Evolutionary conservation across 164 flowering plant species (phyloP).

Genomic region (Cinnamomum chago): DNA sequence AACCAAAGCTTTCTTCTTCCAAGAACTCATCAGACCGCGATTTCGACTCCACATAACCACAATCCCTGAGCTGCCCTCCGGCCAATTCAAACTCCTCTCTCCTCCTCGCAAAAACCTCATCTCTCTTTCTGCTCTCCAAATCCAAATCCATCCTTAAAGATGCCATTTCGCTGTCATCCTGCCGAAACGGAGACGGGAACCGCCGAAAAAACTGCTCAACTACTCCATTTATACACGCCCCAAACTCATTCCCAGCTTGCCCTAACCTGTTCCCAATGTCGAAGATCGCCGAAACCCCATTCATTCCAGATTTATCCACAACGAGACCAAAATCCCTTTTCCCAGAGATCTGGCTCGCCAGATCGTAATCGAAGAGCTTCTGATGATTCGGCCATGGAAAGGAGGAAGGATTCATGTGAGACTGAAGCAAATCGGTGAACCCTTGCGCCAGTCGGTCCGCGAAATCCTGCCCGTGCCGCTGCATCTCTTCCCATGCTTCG

Average conservation of each 20-base stretch:
- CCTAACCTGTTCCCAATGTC: constrained; percentile 86
- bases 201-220: constrained; percentile 73
- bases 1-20: constrained; percentile 50
- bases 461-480: constrained; percentile 84
- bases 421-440: constrained; percentile 61
- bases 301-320: constrained; percentile 33
- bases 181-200: constrained; percentile 62
- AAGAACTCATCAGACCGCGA: constrained; percentile 19
- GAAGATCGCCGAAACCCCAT: constrained; percentile 74
- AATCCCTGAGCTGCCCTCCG: constrained; percentile 42
- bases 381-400: constrained; percentile 72
- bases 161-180: constrained; percentile 36
- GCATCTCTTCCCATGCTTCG: constrained; percentile 98
- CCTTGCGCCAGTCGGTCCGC: constrained; percentile 89
- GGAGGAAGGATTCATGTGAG: constrained; percentile 61
- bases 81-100: constrained; percentile 40
- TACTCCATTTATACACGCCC: constrained; percentile 68
- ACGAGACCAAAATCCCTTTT: constrained; percentile 37
- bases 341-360: constrained; percentile 39
- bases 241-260: constrained; percentile 86
- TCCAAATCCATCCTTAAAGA: constrained; percentile 29
- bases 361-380: constrained; percentile 58
- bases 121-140: constrained; percentile 24
- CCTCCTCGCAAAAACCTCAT: constrained; percentile 23
- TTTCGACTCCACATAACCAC: constrained; percentile 41